A percentile compares a stretch with the other conserved stretches of the same genome.
These are phyloP conservation scores for Apiospora hydei DNA, from an alignment of 2,329 filamentous ascomycete species.

Conservation along the genomic window DNA sequence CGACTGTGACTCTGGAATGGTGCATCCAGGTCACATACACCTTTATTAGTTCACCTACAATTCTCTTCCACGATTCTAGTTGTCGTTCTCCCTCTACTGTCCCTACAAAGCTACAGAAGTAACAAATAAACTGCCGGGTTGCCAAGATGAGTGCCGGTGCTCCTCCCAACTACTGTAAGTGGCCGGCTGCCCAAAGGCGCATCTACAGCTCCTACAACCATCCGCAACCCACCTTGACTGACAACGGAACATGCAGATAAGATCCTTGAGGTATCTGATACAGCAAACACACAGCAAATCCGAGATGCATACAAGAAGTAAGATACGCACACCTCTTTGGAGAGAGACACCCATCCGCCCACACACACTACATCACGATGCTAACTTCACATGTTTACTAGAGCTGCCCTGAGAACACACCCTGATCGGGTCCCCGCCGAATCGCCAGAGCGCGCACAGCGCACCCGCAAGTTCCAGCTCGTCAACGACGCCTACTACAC, in stretches of 20 bases:
- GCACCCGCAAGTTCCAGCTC: conserved; percentile 88
- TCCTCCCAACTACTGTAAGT: conserved; percentile 67
- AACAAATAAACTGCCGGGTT: conserved; percentile 37
- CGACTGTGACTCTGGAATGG: not conserved
- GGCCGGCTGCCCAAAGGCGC: conserved; percentile 22
- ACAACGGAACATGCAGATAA: conserved; percentile 60
- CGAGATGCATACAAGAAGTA: conserved; percentile 94
- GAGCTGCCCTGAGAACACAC: conserved; percentile 89
- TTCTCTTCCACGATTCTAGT: not conserved
- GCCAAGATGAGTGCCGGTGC: conserved; percentile 44
- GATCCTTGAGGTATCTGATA: conserved; percentile 75
- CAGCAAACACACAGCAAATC: conserved; percentile 82
- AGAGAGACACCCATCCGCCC: not conserved
- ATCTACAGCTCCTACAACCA: conserved; percentile 20
- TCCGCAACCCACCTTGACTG: conserved; percentile 33
- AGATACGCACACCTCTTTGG: conserved; percentile 24
- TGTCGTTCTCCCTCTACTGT: not conserved
- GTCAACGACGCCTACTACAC: conserved; percentile 95
- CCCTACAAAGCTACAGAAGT: not conserved
- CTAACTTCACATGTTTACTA: conserved; percentile 42
- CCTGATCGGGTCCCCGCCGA: conserved; percentile 87
- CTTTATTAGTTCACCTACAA: conserved; percentile 29
- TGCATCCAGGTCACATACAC: not conserved
- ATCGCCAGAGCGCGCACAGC: conserved; percentile 80
- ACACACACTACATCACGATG: conserved; percentile 29